Conservation (phyloP, 768 basidiomycete genomes). For the Candolleomyces eurysporus region DNA sequence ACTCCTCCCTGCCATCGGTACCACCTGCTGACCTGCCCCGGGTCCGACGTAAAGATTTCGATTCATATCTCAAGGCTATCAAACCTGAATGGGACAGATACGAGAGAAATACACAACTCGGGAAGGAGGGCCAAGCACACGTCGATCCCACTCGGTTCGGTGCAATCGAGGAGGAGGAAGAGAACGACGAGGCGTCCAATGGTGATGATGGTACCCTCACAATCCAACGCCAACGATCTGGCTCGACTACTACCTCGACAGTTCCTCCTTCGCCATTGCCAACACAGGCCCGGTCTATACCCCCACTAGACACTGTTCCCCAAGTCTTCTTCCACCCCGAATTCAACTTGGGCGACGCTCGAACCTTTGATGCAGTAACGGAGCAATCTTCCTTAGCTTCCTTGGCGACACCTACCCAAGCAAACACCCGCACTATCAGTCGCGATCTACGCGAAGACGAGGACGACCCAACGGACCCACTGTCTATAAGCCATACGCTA, state of each 20-base stretch:
- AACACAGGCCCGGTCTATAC: conserved; percentile 45
- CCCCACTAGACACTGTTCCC: conserved; percentile 76
- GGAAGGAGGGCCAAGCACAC: conserved; percentile 38
- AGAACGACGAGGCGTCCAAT: conserved; percentile 11
- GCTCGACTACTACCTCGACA: conserved; percentile 12
- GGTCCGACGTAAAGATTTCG: conserved; percentile 80
- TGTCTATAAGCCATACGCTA: conserved; percentile 61
- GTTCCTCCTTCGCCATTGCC: conserved; percentile 21
- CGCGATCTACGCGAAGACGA: conserved; percentile 18
- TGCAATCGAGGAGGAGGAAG: conserved; percentile 1
- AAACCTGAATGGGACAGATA: conserved; percentile 77
- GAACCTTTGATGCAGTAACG: conserved; percentile 75
- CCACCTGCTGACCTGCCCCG: conserved; percentile 76
- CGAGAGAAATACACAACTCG: conserved; percentile 43
- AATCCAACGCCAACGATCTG: conserved; percentile 4
- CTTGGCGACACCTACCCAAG: conserved; percentile 16
- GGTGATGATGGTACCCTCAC: conserved; percentile 19
- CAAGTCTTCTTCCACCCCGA: conserved; percentile 71
- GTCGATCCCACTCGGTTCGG: conserved; percentile 23
- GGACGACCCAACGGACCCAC: conserved; percentile 46
- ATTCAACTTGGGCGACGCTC: conserved; percentile 83
- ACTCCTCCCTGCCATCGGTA: conserved; percentile 72
- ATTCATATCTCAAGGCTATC: conserved; percentile 73
- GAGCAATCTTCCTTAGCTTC: conserved; percentile 41
- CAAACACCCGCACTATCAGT: background rate